Percentiles rank a stretch among this genome's conserved stretches.
Evolutionary conservation across 352 stramenopile species (phyloP).

Genomic region (Globisporangium solare): DNA sequence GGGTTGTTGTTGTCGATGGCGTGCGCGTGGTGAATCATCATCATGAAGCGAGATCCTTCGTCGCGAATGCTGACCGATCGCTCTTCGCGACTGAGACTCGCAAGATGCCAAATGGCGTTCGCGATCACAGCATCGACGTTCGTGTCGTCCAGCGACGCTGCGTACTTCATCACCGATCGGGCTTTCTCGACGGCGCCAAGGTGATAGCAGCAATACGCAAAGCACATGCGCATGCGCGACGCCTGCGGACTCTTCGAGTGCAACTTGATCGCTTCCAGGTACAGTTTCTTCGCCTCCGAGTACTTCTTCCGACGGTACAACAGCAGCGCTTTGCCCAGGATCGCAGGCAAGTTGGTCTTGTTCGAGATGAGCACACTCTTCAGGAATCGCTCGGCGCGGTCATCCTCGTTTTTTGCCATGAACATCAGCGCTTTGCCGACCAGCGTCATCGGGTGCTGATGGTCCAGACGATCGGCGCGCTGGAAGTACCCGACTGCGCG

Average conservation of each 20-base stretch:
- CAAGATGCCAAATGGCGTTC: constrained; percentile 89
- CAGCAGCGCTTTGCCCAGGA: constrained; percentile 82
- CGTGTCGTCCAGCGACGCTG: constrained; percentile 76
- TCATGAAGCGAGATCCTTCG: constrained; percentile 89
- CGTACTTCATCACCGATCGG: constrained; percentile 81
- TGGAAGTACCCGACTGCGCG: constrained; percentile 84
- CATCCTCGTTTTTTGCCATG: constrained; percentile 90
- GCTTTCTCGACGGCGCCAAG: constrained; percentile 89
- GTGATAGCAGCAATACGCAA: constrained; percentile 95
- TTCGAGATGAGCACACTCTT: constrained; percentile 90
- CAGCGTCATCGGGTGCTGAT: constrained; percentile 87
- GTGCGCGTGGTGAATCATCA: constrained; percentile 89
- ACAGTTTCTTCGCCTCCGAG: constrained; percentile 89
- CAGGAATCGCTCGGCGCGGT: constrained; percentile 88
- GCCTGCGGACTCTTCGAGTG: constrained; percentile 89
- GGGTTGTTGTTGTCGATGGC: constrained; percentile 85
- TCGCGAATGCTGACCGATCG: constrained; percentile 73
- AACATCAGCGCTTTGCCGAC: constrained; percentile 92
- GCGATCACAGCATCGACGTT: constrained; percentile 95
- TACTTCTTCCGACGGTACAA: constrained; percentile 88
- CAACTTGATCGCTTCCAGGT: constrained; percentile 92
- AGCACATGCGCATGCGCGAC: constrained; percentile 92
- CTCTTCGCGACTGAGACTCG: constrained; percentile 71
- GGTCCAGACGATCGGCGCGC: constrained; percentile 82
- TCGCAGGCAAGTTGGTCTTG: constrained; percentile 84